Evolutionary conservation across 2,329 filamentous ascomycete species (phyloP).

Genomic region (Apiospora hydei): DNA sequence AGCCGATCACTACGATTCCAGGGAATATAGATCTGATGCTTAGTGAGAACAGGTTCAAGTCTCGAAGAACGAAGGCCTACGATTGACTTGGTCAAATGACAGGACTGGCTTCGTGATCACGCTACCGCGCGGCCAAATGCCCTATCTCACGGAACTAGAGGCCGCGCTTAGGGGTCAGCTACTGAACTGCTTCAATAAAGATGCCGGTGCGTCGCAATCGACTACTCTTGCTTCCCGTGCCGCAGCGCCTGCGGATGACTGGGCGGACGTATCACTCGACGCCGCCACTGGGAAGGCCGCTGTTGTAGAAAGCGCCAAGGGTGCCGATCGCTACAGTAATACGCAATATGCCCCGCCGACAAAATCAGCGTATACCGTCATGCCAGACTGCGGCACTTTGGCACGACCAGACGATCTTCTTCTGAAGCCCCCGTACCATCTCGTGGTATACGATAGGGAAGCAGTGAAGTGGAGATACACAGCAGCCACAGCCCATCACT

Average conservation of each 20-base stretch:
- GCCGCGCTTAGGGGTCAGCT: slow-evolving; percentile 46
- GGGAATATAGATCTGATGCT: background rate
- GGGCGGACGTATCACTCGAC: slow-evolving; percentile 52
- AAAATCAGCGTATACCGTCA: slow-evolving; percentile 36
- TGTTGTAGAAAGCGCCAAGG: slow-evolving; percentile 24
- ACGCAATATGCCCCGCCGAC: background rate
- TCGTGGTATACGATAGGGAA: slow-evolving; percentile 47
- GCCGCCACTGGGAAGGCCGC: slow-evolving; percentile 35
- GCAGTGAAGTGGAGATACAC: slow-evolving; percentile 49
- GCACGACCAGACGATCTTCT: slow-evolving; percentile 57
- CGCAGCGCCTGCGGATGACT: slow-evolving; percentile 46
- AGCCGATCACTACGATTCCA: background rate
- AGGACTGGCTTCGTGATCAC: slow-evolving; percentile 47
- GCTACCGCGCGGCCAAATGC: slow-evolving; percentile 44
- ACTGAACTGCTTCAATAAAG: slow-evolving; percentile 45
- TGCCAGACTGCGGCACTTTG: slow-evolving; percentile 51
- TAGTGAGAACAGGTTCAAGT: slow-evolving; percentile 27
- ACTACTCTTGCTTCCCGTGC: slow-evolving; percentile 6
- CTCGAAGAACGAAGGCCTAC: slow-evolving; percentile 39
- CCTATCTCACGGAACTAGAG: slow-evolving; percentile 44
- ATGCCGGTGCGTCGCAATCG: slow-evolving; percentile 7
- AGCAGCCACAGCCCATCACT: slow-evolving; percentile 56
- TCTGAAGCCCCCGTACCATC: slow-evolving; percentile 55
- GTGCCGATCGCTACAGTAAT: background rate
- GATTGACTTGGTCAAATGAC: slow-evolving; percentile 48